A percentile compares a stretch with the other conserved stretches of the same genome.
phyloP scores from a whole-genome alignment of 106 monocot species.

The Apostasia shenzhenica region DNA sequence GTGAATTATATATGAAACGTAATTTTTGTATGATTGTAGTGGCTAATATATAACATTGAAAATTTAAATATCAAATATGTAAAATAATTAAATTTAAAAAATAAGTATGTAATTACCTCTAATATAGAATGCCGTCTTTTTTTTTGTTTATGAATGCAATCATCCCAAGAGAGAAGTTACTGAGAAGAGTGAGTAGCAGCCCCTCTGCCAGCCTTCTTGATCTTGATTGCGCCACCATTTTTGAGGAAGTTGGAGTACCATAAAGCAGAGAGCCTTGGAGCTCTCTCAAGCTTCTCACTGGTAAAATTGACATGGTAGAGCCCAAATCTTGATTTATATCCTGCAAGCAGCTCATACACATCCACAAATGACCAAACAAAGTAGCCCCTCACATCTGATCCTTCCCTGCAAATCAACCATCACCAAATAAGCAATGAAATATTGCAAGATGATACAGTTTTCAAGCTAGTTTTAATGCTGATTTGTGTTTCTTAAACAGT shows the following conservation, averaged over 20 bases:
- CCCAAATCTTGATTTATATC: constrained; percentile 17
- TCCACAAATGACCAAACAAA: constrained; percentile 43
- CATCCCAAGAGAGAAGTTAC: too few species aligned
- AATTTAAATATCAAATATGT: too few species aligned
- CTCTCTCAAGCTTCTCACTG: constrained; percentile 12
- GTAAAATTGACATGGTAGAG: constrained; percentile 32
- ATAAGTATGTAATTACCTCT: too few species aligned
- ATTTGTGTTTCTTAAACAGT: too few species aligned
- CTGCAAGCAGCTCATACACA: constrained; percentile 21
- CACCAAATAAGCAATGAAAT: not conserved
- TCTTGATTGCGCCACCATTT: not conserved
- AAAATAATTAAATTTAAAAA: too few species aligned
- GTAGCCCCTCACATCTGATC: constrained; percentile 33
- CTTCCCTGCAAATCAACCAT: constrained; percentile 23
- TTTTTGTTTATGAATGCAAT: too few species aligned
- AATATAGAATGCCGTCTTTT: too few species aligned
- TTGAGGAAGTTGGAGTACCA: constrained; percentile 30
- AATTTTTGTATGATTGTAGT: too few species aligned
- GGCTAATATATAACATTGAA: too few species aligned
- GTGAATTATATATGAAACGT: too few species aligned
- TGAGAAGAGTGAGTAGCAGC: not conserved
- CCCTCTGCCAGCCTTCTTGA: not conserved
- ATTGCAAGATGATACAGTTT: too few species aligned
- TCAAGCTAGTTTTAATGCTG: too few species aligned
- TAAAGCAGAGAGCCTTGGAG: constrained; percentile 33